phyloP scores from a whole-genome alignment of 2,329 filamentous ascomycete species.

The Emydomyces testavorans region DNA sequence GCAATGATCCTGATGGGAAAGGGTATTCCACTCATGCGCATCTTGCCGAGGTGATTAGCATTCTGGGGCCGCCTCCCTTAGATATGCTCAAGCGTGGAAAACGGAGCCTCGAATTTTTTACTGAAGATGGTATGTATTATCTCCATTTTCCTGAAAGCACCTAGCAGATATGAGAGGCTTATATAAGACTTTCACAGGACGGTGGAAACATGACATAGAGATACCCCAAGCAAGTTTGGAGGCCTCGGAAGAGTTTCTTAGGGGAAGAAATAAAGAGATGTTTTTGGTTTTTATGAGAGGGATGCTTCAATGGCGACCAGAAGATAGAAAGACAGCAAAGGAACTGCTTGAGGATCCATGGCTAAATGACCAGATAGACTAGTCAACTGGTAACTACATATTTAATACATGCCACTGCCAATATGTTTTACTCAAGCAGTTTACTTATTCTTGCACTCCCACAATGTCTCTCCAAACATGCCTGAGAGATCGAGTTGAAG shows the following conservation, averaged over 20 bases:
- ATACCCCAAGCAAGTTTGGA: conserved; percentile 13
- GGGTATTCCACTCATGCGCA: conserved; percentile 32
- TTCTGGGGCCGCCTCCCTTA: conserved; percentile 36
- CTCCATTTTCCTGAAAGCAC: background rate
- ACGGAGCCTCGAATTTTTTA: conserved; percentile 32
- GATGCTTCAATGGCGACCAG: conserved; percentile 30
- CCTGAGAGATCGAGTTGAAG: too few relatives aligned
- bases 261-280: conserved; percentile 23
- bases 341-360: conserved; percentile 29
- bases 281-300: conserved; percentile 26
- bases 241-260: conserved; percentile 19
- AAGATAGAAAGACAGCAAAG: conserved; percentile 28
- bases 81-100: conserved; percentile 26
- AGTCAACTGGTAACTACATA: too few relatives aligned
- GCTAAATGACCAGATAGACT: too few relatives aligned
- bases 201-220: conserved; percentile 20
- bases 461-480: too few relatives aligned
- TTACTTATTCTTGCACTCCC: too few relatives aligned
- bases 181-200: conserved; percentile 14
- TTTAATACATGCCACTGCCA: too few relatives aligned
- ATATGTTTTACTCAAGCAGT: too few relatives aligned
- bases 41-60: conserved; percentile 37
- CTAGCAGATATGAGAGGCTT: conserved; percentile 12
- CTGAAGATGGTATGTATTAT: conserved; percentile 26
- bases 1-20: conserved; percentile 29